Base-by-base conservation (phyloP, 2,329 filamentous ascomycete species). In the Colletotrichum karsti region DNA sequence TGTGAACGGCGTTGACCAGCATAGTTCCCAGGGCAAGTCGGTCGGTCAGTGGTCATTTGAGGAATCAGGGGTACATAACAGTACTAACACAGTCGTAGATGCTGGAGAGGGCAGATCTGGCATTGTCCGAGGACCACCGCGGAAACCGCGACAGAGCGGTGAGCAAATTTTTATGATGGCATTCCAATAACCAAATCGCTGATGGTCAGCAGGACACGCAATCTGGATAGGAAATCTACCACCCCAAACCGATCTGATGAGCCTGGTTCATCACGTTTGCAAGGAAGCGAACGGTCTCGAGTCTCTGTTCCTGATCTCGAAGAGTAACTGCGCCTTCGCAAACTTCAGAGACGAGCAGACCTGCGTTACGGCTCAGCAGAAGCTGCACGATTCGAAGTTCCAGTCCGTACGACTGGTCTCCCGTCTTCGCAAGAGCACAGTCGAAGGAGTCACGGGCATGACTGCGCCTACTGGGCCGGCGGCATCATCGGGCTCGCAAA, bases 141-240 rank as follows among this genome's bases (percentile, higher is more conserved):
- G 85, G 67, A 88, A 88, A 69, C 86, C 89, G 67, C 84, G 85
- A 67, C 88, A 91, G 76, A 91, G 86, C 75, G 88, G 89, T 90
- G 79, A 62, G 55, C n/a, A 26, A 15, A 8, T 18, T 22, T 51
- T 50, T 24, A 68, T 60, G 39, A 70, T 72, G 13, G 42, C 64
- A 57, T 48, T 50, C 50, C 26, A 69, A 63, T 70, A 62, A 64
- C 7, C n/a, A 28, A 46, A 7, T 46, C 30, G 50, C 67, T 73
- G 57, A 76, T 56, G n/a, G 58, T 7, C 6, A 35, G 58, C 86
- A 83, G 95, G 95, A 1, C 93, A 97, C 77, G 95, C 95, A 1
- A 90, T 98, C 20, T 98, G 96, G 95, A 93, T 98, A 28, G 96
- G 96, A 42, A 98, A 98, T 76, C 84, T 98, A 0, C 95, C 95